Evolutionary conservation across 495 filamentous ascomycete genomes (phyloP), one percentile per base, ranked within the genome.

Genomic region (Xanthoparmelia taractica): DNA sequence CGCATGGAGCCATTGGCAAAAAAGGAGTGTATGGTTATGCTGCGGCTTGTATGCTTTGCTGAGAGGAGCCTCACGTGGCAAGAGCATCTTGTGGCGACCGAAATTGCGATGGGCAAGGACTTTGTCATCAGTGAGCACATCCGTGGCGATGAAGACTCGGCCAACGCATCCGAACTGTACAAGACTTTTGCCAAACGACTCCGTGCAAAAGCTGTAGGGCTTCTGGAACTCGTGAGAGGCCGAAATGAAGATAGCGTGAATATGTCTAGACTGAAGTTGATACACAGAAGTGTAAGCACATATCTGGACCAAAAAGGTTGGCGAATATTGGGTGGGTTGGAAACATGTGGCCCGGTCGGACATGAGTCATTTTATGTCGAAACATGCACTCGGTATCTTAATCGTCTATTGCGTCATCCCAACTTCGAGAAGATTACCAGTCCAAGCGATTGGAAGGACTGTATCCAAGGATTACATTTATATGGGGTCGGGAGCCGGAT

Each of bases 281-380:
- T 31, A 27, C 57, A 58, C 57, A 58, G 20, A 41, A 58, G 23
- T 20, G 36, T 58, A 8, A 38, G 34, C 17, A 58, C 57, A 15
- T 58, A 40, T 43, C 20, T 58, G 25, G 23, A 58, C n/a, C 36
- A 10, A 8, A 40, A 41, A 17, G 57, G 57, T 11, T 58, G 56
- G 56, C 34, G 40, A 47, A 47, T 10, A 47, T 47, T 47, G 4
- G 43, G 43, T 25, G 7, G 6, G 3, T 25, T 25, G 43, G n/a
- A 8, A 47, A 18, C 4, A 25, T 3, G 11, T 1, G 12, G 1
- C 8, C 10, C n/a, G 20, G n/a, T 23, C 8, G 2, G 4, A 23
- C 43, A 47, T n/a, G n/a, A 47, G 43, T 47, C 23, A 12, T 25
- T 47, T 1, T 47, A 25, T 10, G n/a, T 25, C 43, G 6, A 47